Conservation (phyloP, 371 early-diverging fungal species). For the Coemansia sp. region DNA sequence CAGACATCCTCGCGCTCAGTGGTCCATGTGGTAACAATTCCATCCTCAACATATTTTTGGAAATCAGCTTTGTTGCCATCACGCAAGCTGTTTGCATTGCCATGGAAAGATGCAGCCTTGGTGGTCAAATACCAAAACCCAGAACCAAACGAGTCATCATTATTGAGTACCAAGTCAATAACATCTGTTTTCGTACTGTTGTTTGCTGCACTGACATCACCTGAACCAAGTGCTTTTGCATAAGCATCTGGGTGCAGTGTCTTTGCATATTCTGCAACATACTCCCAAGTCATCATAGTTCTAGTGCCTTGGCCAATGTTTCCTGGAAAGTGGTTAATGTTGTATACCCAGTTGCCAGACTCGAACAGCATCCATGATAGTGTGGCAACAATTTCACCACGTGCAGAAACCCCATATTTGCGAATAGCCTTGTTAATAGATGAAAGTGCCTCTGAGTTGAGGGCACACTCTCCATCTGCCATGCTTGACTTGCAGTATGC, state of each 20-base stretch:
- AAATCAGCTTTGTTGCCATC: slow-evolving; percentile 27
- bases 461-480: slow-evolving; percentile 15
- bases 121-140: slow-evolving; percentile 32
- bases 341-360: slow-evolving; percentile 31
- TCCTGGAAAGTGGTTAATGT: slow-evolving; percentile 43
- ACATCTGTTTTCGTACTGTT: slow-evolving; percentile 12
- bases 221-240: slow-evolving; percentile 7
- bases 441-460: slow-evolving; percentile 12
- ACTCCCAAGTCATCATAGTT: slow-evolving; percentile 18
- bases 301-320: slow-evolving; percentile 28
- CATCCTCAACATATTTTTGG: slow-evolving; percentile 18
- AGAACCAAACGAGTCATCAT: slow-evolving; percentile 26
- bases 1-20: slow-evolving; percentile 11
- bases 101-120: slow-evolving; percentile 14
- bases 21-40: slow-evolving; percentile 8
- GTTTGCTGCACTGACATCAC: background rate
- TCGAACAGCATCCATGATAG: slow-evolving; percentile 34
- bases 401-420: slow-evolving; percentile 13
- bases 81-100: slow-evolving; percentile 9
- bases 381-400: slow-evolving; percentile 37
- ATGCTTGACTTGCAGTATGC: slow-evolving; percentile 6
- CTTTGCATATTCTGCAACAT: slow-evolving; percentile 13
- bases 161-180: slow-evolving; percentile 13
- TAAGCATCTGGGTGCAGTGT: slow-evolving; percentile 7
- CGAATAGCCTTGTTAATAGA: slow-evolving; percentile 22